Percentiles rank a stretch among this genome's conserved stretches.
Evolutionary conservation across 257 asterid species (phyloP).

Genomic region (Echium plantagineum): DNA sequence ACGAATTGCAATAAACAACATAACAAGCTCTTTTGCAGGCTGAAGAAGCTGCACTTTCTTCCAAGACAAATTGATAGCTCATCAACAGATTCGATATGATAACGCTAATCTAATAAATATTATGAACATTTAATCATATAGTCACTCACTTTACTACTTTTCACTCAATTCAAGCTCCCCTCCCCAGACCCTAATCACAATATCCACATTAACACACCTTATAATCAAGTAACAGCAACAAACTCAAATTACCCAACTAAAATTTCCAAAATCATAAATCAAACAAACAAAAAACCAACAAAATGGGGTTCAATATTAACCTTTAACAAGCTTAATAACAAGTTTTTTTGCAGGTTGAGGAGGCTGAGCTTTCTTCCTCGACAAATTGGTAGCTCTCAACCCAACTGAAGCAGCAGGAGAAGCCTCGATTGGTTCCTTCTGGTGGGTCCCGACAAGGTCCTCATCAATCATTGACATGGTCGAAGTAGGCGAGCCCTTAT

Average conservation of each 20-base stretch:
- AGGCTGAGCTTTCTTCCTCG: slow-evolving; percentile 67
- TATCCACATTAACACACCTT: not conserved
- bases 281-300: not conserved
- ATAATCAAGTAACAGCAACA: not conserved
- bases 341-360: slow-evolving; percentile 76
- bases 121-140: not conserved
- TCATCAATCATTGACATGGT: slow-evolving; percentile 55
- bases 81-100: not conserved
- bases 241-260: not conserved
- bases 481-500: not conserved
- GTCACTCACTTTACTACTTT: not conserved
- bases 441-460: slow-evolving; percentile 19
- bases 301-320: slow-evolving; percentile 15
- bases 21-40: not conserved
- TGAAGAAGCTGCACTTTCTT: not conserved
- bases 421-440: slow-evolving; percentile 37
- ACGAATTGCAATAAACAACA: not conserved
- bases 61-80: not conserved
- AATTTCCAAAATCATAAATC: not conserved
- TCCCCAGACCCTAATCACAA: not conserved
- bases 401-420: not conserved
- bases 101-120: not conserved
- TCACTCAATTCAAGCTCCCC: not conserved
- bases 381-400: slow-evolving; percentile 31
- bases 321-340: slow-evolving; percentile 75